Conservation (phyloP, 2,329 filamentous ascomycete genomes). For the Ascochyta fabae region DNA sequence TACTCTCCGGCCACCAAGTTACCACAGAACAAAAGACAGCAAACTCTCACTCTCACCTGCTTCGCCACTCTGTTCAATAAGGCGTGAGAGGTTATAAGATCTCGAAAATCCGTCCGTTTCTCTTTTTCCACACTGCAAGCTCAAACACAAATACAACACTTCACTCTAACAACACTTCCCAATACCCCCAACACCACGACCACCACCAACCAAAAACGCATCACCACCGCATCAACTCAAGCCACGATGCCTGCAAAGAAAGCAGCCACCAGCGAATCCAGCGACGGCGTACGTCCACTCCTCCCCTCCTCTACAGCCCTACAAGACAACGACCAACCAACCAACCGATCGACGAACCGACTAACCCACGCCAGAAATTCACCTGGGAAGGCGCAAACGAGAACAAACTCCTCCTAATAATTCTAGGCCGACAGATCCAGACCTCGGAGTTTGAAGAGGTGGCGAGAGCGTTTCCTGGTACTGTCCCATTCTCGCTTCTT, state of each 20-base stretch:
- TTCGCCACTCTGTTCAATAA: neutral
- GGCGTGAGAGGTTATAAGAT: neutral
- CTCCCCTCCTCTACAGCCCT: neutral
- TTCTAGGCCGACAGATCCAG: slow-evolving; percentile 20
- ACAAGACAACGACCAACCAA: neutral
- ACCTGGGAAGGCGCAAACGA: slow-evolving; percentile 25
- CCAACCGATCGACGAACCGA: neutral
- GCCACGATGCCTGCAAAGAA: slow-evolving; percentile 14
- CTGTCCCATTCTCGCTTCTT: neutral
- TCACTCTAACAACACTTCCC: too few relatives aligned
- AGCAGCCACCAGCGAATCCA: neutral
- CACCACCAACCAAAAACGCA: too few relatives aligned
- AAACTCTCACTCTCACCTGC: neutral
- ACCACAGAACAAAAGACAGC: neutral
- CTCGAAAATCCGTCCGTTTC: neutral
- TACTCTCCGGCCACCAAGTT: neutral
- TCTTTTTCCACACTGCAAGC: neutral
- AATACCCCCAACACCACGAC: too few relatives aligned
- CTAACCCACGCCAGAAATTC: slow-evolving; percentile 10
- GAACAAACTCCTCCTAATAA: slow-evolving; percentile 31
- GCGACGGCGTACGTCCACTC: neutral
- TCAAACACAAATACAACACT: neutral
- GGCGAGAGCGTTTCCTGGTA: slow-evolving; percentile 24
- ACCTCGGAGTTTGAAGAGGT: slow-evolving; percentile 24
- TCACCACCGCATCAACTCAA: slow-evolving; percentile 29